Percentiles rank a stretch among this genome's conserved stretches.
Conservation (phyloP, 108 stramenopile species). For the Conticribra weissflogii region DNA sequence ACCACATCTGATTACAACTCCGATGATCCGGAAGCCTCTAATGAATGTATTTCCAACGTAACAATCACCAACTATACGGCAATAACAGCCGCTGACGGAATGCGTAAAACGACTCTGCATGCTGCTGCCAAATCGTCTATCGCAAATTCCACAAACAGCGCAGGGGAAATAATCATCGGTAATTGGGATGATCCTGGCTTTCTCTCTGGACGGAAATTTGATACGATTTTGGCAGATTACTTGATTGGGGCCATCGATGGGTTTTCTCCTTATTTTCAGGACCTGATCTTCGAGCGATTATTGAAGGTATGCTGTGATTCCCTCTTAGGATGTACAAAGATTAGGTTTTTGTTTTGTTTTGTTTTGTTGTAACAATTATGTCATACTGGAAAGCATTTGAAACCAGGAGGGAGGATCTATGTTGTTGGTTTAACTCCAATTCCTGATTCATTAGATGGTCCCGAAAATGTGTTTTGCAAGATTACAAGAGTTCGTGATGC, state of each 20-base stretch:
- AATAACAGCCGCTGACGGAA: not conserved
- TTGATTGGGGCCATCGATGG: slow-evolving; percentile 97
- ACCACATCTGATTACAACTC: not conserved
- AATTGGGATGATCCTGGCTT: slow-evolving; percentile 1
- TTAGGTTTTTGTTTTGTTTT: too few species aligned
- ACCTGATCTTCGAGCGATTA: slow-evolving; percentile 85
- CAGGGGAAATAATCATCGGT: not conserved
- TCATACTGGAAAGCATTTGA: slow-evolving; percentile 70
- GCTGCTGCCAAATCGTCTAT: not conserved
- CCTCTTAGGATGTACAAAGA: too few species aligned
- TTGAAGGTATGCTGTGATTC: too few species aligned
- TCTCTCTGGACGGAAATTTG: slow-evolving; percentile 47
- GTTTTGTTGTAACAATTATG: too few species aligned
- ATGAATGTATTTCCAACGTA: not conserved
- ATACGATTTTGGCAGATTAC: slow-evolving; percentile 94
- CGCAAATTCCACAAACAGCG: not conserved
- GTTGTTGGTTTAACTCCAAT: slow-evolving; percentile 91
- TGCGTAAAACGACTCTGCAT: not conserved
- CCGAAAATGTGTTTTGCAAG: slow-evolving; percentile 84
- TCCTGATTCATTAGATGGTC: slow-evolving; percentile 71
- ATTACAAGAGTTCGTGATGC: slow-evolving; percentile 91
- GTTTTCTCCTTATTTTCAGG: slow-evolving; percentile 94
- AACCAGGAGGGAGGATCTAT: slow-evolving; percentile 91
- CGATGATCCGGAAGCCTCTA: not conserved
- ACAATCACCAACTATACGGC: not conserved